These are phyloP conservation scores for Populus deltoides DNA, from an alignment of 345 rosid species.

Conservation along the genomic window DNA sequence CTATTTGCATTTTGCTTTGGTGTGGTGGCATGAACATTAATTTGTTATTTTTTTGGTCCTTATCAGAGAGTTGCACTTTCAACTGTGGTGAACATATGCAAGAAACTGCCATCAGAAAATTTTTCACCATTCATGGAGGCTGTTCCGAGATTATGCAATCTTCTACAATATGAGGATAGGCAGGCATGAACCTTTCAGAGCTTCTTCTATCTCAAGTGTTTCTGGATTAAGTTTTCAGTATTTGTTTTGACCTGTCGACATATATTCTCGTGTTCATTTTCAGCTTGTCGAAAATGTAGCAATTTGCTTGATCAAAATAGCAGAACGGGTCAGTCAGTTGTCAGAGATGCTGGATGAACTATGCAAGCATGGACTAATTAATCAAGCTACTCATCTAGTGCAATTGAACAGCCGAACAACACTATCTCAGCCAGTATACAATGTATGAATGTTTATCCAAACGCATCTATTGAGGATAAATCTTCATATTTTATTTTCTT, in stretches of 20 bases:
- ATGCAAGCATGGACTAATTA: slow-evolving; percentile 68
- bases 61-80: slow-evolving; percentile 89
- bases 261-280: slow-evolving; percentile 18
- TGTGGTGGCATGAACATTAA: background rate
- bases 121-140: slow-evolving; percentile 65
- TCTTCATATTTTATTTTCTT: slow-evolving; percentile 3
- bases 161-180: slow-evolving; percentile 84
- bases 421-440: slow-evolving; percentile 67
- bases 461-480: slow-evolving; percentile 5
- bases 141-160: slow-evolving; percentile 79
- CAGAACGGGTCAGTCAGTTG: slow-evolving; percentile 60
- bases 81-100: slow-evolving; percentile 82
- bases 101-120: slow-evolving; percentile 68
- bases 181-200: slow-evolving; percentile 41
- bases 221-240: background rate
- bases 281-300: slow-evolving; percentile 93
- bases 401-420: slow-evolving; percentile 72
- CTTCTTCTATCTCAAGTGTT: slow-evolving; percentile 17
- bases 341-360: slow-evolving; percentile 68
- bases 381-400: slow-evolving; percentile 61
- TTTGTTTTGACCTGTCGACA: slow-evolving; percentile 7
- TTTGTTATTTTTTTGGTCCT: slow-evolving; percentile 11
- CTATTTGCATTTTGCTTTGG: background rate
- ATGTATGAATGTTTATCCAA: slow-evolving; percentile 44
- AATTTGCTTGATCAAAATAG: slow-evolving; percentile 74